phyloP scores from a whole-genome alignment of 2,329 filamentous ascomycete species.

The Remersonia thermophila region DNA sequence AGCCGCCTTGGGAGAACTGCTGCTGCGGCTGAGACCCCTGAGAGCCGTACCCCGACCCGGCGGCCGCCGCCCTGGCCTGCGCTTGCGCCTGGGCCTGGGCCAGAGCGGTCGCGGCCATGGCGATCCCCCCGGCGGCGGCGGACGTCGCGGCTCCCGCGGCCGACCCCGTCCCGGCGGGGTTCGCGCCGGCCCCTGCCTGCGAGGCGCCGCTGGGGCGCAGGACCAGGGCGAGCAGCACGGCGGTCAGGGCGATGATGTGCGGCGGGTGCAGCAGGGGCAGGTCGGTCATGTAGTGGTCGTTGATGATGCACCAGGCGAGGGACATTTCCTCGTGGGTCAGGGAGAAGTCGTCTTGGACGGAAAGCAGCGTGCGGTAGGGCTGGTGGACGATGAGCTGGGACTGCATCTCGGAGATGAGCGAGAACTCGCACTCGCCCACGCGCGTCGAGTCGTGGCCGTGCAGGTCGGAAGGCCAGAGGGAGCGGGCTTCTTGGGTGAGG shows the following conservation, averaged over 20 bases:
- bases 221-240: constrained; percentile 73
- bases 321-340: constrained; percentile 67
- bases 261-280: constrained; percentile 75
- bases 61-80: constrained; percentile 7
- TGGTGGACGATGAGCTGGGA: constrained; percentile 85
- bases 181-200: constrained; percentile 4
- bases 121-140: constrained; percentile 27
- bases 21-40: constrained; percentile 10
- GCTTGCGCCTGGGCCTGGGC: constrained; percentile 31
- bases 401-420: constrained; percentile 79
- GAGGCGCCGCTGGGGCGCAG: constrained; percentile 46
- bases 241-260: constrained; percentile 79
- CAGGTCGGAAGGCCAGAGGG: constrained; percentile 69
- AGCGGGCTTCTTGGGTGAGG: constrained; percentile 73
- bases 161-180: constrained; percentile 3
- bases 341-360: constrained; percentile 55
- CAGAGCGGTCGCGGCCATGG: constrained; percentile 36
- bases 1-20: constrained; percentile 5
- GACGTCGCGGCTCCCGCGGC: constrained; percentile 10
- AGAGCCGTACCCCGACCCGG: constrained; percentile 6
- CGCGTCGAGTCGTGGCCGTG: constrained; percentile 67
- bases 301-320: constrained; percentile 72
- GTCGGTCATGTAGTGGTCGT: constrained; percentile 87
- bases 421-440: constrained; percentile 89
- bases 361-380: constrained; percentile 70